Evolutionary conservation across 768 basidiomycete genomes (phyloP), one percentile per base, ranked within the genome.

Genomic region (Mycena haematopus): DNA sequence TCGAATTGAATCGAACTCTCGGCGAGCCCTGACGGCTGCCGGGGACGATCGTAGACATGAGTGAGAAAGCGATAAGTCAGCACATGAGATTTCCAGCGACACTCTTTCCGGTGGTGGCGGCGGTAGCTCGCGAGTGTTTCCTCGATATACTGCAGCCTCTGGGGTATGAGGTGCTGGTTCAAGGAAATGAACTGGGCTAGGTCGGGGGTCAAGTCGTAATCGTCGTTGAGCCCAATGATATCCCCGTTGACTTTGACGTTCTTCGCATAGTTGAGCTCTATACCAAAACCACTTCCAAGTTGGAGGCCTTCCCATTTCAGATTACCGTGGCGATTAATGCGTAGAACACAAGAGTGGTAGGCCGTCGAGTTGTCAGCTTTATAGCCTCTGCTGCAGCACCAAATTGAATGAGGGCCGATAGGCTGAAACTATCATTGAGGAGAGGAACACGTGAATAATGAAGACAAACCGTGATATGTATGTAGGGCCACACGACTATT

Each of bases 251-350:
- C 74, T 25, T 68, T 69, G 47, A 91, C 78, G 27, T 76, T 70
- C 67, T 81, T 84, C 6, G 81, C 74, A 69, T 91, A 93, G 13
- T 74, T 74, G 42, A 93, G 75, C 53, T 82, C 75, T 52, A 91
- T 77, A 29, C 82, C 74, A 69, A 93, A 92, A 13, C 92, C 91
- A 67, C 87, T 90, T 6, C 87, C 90, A 7, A 90, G 74, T 47
- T 87, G 78, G 11, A 86, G 29, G 24, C 80, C 81, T 47, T 81
- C 74, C 85, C 84, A 86, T 13, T 70, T 52, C 8, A 87, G 69
- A 59, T 82, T 74, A 0, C 88, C 89, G 10, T 72, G 80, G 33
- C 80, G 84, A 63, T 81, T 81, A 67, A 90, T 82, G 9, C 70
- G 74, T 53, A 90, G 75, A 5, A 79, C 73, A 58, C 84, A 82